Percentiles rank a stretch among this genome's conserved stretches.
phyloP scores from a whole-genome alignment of 345 rosid genomes.

The Gossypium raimondii region DNA sequence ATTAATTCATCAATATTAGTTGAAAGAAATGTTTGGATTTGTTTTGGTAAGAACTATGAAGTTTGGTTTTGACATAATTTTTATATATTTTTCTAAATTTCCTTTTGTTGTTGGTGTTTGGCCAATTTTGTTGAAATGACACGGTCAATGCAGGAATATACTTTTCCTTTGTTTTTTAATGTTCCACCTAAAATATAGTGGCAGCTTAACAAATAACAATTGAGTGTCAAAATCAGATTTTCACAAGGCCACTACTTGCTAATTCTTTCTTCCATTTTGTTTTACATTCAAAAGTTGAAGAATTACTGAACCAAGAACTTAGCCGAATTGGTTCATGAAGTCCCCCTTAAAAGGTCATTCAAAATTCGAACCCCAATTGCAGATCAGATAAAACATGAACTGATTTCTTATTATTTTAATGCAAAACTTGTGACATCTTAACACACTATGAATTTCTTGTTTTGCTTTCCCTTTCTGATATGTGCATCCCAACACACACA shows the following conservation, averaged over 20 bases:
- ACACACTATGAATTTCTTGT: not conserved
- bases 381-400: not conserved
- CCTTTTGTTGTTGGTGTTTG: not conserved
- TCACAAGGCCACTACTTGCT: not conserved
- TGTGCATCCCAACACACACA: not conserved
- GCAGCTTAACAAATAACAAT: not conserved
- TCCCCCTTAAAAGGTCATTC: too few relatives aligned
- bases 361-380: too few relatives aligned
- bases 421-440: not conserved
- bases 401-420: not conserved
- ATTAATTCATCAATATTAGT: too few relatives aligned
- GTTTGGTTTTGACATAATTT: not conserved
- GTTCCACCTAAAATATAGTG: not conserved
- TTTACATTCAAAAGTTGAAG: not conserved
- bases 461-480: slow-evolving; percentile 9
- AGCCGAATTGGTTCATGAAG: too few relatives aligned
- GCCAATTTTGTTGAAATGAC: slow-evolving; percentile 6
- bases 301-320: not conserved
- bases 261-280: not conserved
- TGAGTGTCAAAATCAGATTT: not conserved
- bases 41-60: not conserved
- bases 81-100: not conserved
- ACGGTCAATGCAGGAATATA: not conserved
- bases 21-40: not conserved
- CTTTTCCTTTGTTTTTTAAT: not conserved